Evolutionary conservation across 1,284 basidiomycete genomes (phyloP), one percentile per base, ranked within the genome.

Genomic region (Fomitopsis betulina): DNA sequence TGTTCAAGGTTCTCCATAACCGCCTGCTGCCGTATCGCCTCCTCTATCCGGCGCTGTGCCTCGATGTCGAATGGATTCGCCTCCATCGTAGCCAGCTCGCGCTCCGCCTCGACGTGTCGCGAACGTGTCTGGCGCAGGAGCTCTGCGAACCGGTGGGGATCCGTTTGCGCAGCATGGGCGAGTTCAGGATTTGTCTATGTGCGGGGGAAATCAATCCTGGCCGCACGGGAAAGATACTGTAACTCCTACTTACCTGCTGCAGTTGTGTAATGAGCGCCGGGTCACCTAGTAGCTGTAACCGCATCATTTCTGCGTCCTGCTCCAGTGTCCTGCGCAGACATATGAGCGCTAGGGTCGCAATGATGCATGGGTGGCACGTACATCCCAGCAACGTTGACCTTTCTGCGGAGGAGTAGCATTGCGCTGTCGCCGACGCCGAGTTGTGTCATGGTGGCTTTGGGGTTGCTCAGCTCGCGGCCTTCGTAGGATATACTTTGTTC

Each of bases 1-100:
- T 96, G 93, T 61, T 90, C 85, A 81, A 95, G 82, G 69, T 96
- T 95, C 75, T 98, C 96, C 67, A 91, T 75, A 8, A 99, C 91
- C 0, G 89, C 91, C 69, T 98, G 86, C 72, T 95, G 90, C 56
- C 91, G 78, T 62, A 99, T 98, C 1, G 87, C 87, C 70, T 98
- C 97, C 72, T 98, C 96, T 60, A 99, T 99, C 75, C 84, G 88
- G 60, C 81, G 81, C 74, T 99, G 97, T 0, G 95, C 91, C 68
- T 97, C 94, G 3, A 98, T 76, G 69, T 98, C 88, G 71, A 86
- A 98, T 0, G 95, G 94, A 72, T 98, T 87, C 0, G 87, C 86
- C 65, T 95, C 90, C 57, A 95, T 79, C 10, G 77, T 75, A 61
- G 77, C 82, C 50, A 91, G 84, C 70, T 91, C 89, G 50, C 79